Percentiles rank a stretch among this genome's conserved stretches.
These are phyloP conservation scores for Amphirosellinia nigrospora DNA, from an alignment of 495 filamentous ascomycete genomes.

Conservation along the genomic window DNA sequence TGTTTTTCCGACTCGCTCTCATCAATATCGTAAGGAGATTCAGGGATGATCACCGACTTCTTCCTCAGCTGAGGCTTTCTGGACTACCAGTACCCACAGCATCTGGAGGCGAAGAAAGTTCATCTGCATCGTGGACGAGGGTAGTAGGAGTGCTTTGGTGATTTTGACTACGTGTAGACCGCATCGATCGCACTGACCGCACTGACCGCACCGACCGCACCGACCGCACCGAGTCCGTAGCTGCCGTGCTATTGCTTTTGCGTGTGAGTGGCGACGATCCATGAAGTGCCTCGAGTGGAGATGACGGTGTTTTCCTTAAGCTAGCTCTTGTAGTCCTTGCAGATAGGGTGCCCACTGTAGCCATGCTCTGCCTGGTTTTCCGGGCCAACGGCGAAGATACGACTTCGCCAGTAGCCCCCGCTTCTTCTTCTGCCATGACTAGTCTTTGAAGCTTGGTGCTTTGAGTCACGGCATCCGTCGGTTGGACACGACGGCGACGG, in stretches of 20 bases:
- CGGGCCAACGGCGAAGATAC: conserved; percentile 51
- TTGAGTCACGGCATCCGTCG: conserved; percentile 34
- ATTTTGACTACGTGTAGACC: conserved; percentile 35
- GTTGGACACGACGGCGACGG: conserved; percentile 41
- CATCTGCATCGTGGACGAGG: conserved; percentile 26
- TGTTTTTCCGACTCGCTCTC: conserved; percentile 23
- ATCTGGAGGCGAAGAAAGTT: conserved; percentile 39
- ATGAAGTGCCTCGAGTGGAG: conserved; percentile 17
- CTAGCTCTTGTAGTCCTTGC: conserved; percentile 28
- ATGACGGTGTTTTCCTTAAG: conserved; percentile 23
- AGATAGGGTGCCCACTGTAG: conserved; percentile 30
- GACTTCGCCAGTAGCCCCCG: conserved; percentile 28
- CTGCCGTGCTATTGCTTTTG: conserved; percentile 30
- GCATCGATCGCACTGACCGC: conserved; percentile 32
- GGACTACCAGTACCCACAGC: conserved; percentile 40
- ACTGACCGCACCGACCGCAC: conserved; percentile 31
- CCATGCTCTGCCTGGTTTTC: conserved; percentile 40
- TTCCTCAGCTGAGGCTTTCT: conserved; percentile 33
- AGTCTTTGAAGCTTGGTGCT: conserved; percentile 43
- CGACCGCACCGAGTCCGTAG: conserved; percentile 31
- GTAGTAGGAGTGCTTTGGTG: conserved; percentile 27
- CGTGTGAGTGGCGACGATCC: conserved; percentile 26
- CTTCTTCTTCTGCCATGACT: conserved; percentile 38
- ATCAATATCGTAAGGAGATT: conserved; percentile 25
- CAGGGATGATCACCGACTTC: conserved; percentile 16